Conservation (phyloP, 2,329 filamentous ascomycete genomes). For the Aspergillus tamarii region DNA sequence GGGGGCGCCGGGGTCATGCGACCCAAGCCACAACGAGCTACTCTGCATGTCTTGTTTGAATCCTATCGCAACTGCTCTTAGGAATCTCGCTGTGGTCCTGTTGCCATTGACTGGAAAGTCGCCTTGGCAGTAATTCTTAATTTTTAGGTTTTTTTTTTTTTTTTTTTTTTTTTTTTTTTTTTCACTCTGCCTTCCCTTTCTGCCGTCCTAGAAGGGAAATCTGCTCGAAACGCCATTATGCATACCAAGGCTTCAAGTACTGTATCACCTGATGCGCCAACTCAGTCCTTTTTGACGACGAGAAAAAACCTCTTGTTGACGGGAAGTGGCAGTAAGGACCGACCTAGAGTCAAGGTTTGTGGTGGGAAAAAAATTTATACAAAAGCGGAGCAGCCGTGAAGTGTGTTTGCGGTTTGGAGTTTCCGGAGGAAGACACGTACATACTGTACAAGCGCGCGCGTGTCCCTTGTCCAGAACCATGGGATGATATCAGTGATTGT, state of each 20-base stretch:
- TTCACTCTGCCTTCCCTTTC: not conserved
- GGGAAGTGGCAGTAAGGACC: not conserved
- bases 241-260: not conserved
- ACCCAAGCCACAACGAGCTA: not conserved
- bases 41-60: too few relatives aligned
- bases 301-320: not conserved
- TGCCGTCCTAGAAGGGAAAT: too few relatives aligned
- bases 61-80: too few relatives aligned
- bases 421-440: not conserved
- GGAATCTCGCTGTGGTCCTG: not conserved
- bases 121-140: not conserved
- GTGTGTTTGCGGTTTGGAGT: not conserved
- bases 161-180: not conserved
- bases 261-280: not conserved
- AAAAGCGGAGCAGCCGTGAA: not conserved
- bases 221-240: not conserved
- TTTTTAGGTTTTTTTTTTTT: not conserved
- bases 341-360: not conserved
- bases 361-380: not conserved
- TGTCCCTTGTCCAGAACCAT: not conserved
- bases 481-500: not conserved
- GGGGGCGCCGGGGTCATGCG: not conserved
- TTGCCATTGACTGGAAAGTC: not conserved
- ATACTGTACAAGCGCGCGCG: not conserved
- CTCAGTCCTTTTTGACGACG: too few relatives aligned